These are phyloP conservation scores for Intubia oerlemansii DNA, from an alignment of 2,329 filamentous ascomycete species.

Conservation along the genomic window DNA sequence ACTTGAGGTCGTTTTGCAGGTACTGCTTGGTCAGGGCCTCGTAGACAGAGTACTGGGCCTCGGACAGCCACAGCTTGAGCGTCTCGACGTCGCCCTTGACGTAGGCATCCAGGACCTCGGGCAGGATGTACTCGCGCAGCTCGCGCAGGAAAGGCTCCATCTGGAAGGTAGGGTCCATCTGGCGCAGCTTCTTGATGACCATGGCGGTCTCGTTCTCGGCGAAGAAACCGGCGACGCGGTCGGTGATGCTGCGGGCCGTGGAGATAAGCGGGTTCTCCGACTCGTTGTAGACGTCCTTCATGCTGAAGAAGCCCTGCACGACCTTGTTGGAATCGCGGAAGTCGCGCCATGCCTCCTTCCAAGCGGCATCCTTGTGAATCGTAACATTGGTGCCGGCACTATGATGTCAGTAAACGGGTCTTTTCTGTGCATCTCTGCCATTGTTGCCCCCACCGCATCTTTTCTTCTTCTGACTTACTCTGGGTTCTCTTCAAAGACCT, in stretches of 20 bases:
- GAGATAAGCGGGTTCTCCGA: constrained; percentile 91
- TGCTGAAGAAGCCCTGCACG: constrained; percentile 69
- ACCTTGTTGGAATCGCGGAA: constrained; percentile 81
- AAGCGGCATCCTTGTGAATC: constrained; percentile 86
- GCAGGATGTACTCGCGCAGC: constrained; percentile 92
- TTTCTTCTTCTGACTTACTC: too few species aligned
- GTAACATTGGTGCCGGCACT: constrained; percentile 86
- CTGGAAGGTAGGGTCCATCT: constrained; percentile 90
- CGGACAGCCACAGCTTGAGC: constrained; percentile 85
- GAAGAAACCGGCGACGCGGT: constrained; percentile 85
- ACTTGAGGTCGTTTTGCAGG: constrained; percentile 77
- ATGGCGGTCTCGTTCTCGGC: constrained; percentile 94
- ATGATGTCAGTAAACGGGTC: too few species aligned
- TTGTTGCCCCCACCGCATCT: too few species aligned
- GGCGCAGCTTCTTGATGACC: constrained; percentile 94
- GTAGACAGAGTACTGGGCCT: constrained; percentile 91
- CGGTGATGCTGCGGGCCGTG: constrained; percentile 83
- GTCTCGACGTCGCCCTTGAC: constrained; percentile 89
- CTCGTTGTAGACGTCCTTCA: constrained; percentile 80
- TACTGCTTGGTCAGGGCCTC: constrained; percentile 95
- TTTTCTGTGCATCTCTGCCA: too few species aligned
- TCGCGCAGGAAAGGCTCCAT: constrained; percentile 88
- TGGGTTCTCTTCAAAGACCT: constrained; percentile 62
- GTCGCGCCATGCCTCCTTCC: constrained; percentile 96
- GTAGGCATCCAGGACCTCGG: constrained; percentile 92